phyloP scores from a whole-genome alignment of 1,284 basidiomycete genomes.

The Mycena citricolor region DNA sequence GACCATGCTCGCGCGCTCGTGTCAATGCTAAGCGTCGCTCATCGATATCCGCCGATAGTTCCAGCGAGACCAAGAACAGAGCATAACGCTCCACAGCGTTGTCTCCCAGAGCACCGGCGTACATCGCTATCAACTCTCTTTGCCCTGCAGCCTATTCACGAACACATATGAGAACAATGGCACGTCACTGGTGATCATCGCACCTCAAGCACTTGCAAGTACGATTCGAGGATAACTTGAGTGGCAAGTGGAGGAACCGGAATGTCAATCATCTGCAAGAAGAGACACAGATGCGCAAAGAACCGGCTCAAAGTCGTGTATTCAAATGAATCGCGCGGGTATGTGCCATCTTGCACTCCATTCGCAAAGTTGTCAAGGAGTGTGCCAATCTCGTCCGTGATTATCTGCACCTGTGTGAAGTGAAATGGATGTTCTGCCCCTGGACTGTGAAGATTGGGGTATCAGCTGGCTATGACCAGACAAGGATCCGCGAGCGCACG shows the following conservation, averaged over 20 bases:
- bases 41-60: constrained; percentile 63
- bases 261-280: constrained; percentile 80
- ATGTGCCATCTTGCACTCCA: constrained; percentile 52
- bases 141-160: constrained; percentile 65
- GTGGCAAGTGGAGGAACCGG: constrained; percentile 71
- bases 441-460: constrained; percentile 51
- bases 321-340: constrained; percentile 57
- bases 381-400: constrained; percentile 70
- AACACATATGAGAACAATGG: not conserved
- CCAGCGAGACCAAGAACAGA: constrained; percentile 84
- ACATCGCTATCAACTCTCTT: constrained; percentile 88
- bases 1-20: constrained; percentile 79
- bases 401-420: constrained; percentile 82
- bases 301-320: constrained; percentile 78
- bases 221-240: constrained; percentile 85
- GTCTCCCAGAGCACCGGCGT: constrained; percentile 88
- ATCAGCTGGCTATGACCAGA: no score
- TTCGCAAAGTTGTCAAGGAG: constrained; percentile 75
- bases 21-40: constrained; percentile 76
- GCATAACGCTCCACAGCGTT: constrained; percentile 94
- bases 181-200: constrained; percentile 19
- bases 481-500: constrained; percentile 23
- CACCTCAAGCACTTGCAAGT: constrained; percentile 86
- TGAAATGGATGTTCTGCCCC: constrained; percentile 83
- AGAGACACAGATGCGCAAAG: constrained; percentile 94